A percentile compares a stretch with the other conserved stretches of the same genome.
phyloP scores from a whole-genome alignment of 1,139 yeast genomes.

The Kodamaea alishanica region DNA sequence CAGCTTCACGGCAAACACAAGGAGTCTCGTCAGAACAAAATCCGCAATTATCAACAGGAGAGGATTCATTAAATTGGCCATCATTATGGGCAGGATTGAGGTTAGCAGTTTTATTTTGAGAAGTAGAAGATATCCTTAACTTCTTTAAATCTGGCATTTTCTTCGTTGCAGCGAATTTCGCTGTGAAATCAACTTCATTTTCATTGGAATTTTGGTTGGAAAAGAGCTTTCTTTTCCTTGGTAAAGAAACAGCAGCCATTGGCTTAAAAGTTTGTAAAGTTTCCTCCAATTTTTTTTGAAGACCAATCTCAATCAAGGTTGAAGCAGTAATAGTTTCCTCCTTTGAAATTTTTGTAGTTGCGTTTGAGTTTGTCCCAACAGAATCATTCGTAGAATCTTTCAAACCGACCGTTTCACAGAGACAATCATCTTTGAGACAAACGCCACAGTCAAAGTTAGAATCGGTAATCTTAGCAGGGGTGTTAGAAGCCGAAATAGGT shows the following conservation, averaged over 20 bases:
- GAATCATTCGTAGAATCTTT: too few relatives aligned
- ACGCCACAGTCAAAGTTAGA: conserved; percentile 54
- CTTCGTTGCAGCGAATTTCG: conserved; percentile 35
- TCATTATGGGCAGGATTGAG: conserved; percentile 9
- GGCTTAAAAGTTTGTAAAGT: conserved; percentile 47
- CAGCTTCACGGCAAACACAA: conserved; percentile 87
- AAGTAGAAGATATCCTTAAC: conserved; percentile 11
- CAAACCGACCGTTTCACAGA: conserved; percentile 65
- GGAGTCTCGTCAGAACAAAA: conserved; percentile 91
- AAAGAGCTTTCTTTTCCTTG: conserved; percentile 28
- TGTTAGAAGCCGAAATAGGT: conserved; percentile 18
- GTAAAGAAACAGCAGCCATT: conserved; percentile 58
- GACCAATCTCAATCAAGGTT: conserved; percentile 6
- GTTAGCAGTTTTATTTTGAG: too few relatives aligned
- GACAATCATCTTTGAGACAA: conserved; percentile 65
- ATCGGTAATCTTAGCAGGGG: conserved; percentile 13
- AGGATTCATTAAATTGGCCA: conserved; percentile 34
- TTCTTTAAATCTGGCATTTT: conserved; percentile 41
- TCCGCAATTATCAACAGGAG: conserved; percentile 80
- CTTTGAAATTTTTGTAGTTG: too few relatives aligned
- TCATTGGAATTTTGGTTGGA: conserved; percentile 12
- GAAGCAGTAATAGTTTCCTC: too few relatives aligned
- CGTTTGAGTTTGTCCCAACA: conserved; percentile 9
- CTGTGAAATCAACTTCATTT: conserved; percentile 54
- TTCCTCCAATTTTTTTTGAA: conserved; percentile 24